Evolutionary conservation across 805 yeast species (phyloP).

Genomic region (Candida montana): DNA sequence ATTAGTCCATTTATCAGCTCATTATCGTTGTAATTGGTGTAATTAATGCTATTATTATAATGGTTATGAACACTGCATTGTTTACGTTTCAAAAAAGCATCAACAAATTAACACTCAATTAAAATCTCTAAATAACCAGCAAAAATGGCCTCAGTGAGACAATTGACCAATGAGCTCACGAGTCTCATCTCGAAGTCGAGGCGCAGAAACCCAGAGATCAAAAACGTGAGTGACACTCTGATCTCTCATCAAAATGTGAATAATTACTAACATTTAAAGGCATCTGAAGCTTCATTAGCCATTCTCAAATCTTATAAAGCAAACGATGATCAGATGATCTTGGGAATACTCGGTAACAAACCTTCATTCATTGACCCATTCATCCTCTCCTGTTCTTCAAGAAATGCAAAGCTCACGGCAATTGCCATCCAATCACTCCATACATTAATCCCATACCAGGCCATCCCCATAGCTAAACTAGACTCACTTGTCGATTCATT

Average conservation of each 20-base stretch:
- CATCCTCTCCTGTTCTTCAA: slow-evolving; percentile 62
- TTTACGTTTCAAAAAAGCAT: not conserved
- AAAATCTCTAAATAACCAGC: too few species aligned
- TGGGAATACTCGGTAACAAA: slow-evolving; percentile 36
- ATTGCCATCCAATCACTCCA: slow-evolving; percentile 70
- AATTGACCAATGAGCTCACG: slow-evolving; percentile 52
- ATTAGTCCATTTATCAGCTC: too few species aligned
- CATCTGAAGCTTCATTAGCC: slow-evolving; percentile 46
- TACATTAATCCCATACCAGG: slow-evolving; percentile 46
- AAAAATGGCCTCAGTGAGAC: slow-evolving; percentile 41
- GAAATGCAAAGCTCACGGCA: slow-evolving; percentile 68
- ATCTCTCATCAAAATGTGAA: too few species aligned
- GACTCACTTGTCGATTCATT: slow-evolving; percentile 60
- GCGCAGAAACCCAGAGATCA: slow-evolving; percentile 65
- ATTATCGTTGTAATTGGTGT: too few species aligned
- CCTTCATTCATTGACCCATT: slow-evolving; percentile 64
- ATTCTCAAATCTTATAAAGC: slow-evolving; percentile 32
- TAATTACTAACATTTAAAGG: too few species aligned
- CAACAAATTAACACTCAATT: not conserved
- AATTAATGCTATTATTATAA: too few species aligned
- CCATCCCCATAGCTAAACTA: slow-evolving; percentile 49
- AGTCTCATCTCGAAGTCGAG: slow-evolving; percentile 63
- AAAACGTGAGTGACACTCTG: slow-evolving; percentile 48
- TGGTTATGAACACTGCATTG: too few species aligned
- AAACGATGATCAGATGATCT: slow-evolving; percentile 25